Evolutionary conservation across 805 yeast species (phyloP), one percentile per base, ranked within the genome.

Genomic region (Suhomyces faveliae): DNA sequence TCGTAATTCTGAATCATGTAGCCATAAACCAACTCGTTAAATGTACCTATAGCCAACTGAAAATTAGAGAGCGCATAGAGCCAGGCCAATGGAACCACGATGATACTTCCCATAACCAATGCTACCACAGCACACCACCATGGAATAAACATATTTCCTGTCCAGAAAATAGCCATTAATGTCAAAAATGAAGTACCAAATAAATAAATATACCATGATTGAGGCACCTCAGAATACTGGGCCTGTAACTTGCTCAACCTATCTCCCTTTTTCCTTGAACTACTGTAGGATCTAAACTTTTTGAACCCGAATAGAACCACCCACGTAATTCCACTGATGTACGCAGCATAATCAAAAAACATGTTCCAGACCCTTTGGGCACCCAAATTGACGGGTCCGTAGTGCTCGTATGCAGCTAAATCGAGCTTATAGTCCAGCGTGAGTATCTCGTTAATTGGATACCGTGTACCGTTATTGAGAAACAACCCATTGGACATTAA

Each of bases 321-420:
- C 80, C 81, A 77, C 0, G 67, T 61, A 4, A 77, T 53, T 1
- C 81, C 81, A 52, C 79, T 71, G 1, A 71, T 57, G 52, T 77
- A 78, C 0, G 81, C 79, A 1, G 81, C 81, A 51, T 75, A 78
- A 52, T 77, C 82, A 52, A 77, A 78, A 46, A 78, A 76, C 55
- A 76, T 75, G 54, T 74, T 74, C 75, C 80, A 73, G 1, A 75
- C 70, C 43, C 79, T 60, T 56, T 77, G 81, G 4, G 77, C 68
- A 0, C 81, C 81, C 41, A 76, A 56, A 47, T 71, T 63, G 4
- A 75, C 72, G 1, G 79, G 78, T 0, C 82, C 83, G 49, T 66
- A 65, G 1, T 51, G 23, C 21, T 63, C 70, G 56, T 74, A 78
- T 0, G 80, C 80, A 0, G 81, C 76, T 22, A 62, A 53, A 48